Evolutionary conservation across 305 asterid genomes (phyloP), one percentile per base, ranked within the genome.

Genomic region (Caryopteris hybrid): DNA sequence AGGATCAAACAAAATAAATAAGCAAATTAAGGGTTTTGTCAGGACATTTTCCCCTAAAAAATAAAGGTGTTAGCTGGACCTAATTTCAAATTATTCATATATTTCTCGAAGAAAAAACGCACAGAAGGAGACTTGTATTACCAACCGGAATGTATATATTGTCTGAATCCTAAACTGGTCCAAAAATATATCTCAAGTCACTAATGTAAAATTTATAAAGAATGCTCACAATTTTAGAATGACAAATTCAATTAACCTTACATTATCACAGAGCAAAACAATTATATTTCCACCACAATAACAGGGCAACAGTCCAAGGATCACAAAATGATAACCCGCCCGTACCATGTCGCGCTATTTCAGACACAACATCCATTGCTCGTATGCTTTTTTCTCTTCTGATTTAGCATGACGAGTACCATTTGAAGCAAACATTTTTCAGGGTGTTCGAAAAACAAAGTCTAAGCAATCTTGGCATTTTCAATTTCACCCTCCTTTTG

Each of bases 391-490:
- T 46, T 29, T 36, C 29, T 66, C 3, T 13, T 41, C 51, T n/a
- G 14, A 34, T 65, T 62, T 62, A 45, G 29, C n/a, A 64, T 47
- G 34, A 48, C 36, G 11, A 42, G 59, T 36, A 48, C 61, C 51
- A 21, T 13, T 23, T 53, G 50, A 34, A 29, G 47, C 70, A 34
- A 29, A 11, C 34, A 6, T 1, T 39, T 11, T 4, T 14, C 20
- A 12, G 12, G 45, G 17, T 50, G 67, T 27, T 25, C 5, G n/a
- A 11, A 45, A 4, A 21, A 22, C 45, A 43, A 38, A 63, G 38
- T 48, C 72, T 73, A 87, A 25, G 91, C 88, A 47, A 78, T 71
- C 76, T 82, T 80, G 71, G 82, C 65, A 47, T 72, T 69, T 39
- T 71, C 79, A 11, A 67, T 27, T 56, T 61, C 66, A 1, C 38